Conservation (phyloP, 1,139 yeast genomes). For the Candida pseudocylindracea region DNA sequence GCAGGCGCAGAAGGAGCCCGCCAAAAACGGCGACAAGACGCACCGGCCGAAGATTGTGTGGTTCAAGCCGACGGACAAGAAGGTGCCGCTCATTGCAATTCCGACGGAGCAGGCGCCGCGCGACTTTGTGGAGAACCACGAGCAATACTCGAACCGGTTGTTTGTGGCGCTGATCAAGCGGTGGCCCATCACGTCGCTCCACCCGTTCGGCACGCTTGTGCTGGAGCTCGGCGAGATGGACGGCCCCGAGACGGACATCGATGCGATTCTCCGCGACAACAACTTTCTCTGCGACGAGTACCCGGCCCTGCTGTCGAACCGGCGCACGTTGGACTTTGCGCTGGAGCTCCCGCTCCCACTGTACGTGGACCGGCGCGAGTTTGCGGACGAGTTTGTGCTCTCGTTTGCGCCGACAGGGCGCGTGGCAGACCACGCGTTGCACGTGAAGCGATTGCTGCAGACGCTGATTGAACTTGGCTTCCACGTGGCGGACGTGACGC, state of each 20-base stretch:
- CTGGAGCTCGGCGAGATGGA: slow-evolving; percentile 71
- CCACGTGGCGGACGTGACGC: slow-evolving; percentile 65
- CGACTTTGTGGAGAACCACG: slow-evolving; percentile 87
- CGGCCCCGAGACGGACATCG: slow-evolving; percentile 61
- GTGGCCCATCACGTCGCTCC: slow-evolving; percentile 97
- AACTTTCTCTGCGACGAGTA: slow-evolving; percentile 36
- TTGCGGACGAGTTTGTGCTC: slow-evolving; percentile 37
- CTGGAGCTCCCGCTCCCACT: slow-evolving; percentile 11
- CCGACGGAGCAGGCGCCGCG: slow-evolving; percentile 97
- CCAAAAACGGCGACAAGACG: slow-evolving; percentile 25
- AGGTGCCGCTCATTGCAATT: slow-evolving; percentile 91
- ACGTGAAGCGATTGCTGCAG: slow-evolving; percentile 35
- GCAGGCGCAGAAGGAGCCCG: slow-evolving; percentile 51
- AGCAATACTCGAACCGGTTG: slow-evolving; percentile 53
- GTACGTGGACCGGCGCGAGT: slow-evolving; percentile 23
- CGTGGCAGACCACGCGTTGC: slow-evolving; percentile 59
- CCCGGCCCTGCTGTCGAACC: not conserved
- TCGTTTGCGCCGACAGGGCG: slow-evolving; percentile 42
- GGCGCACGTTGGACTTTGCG: slow-evolving; percentile 5
- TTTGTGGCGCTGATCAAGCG: slow-evolving; percentile 92
- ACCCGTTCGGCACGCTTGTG: slow-evolving; percentile 88
- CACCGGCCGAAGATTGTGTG: slow-evolving; percentile 73
- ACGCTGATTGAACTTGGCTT: slow-evolving; percentile 52
- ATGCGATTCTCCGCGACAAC: slow-evolving; percentile 79
- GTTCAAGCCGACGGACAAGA: slow-evolving; percentile 96